phyloP scores from a whole-genome alignment of 768 basidiomycete species.

The Agrocybe praecox region DNA sequence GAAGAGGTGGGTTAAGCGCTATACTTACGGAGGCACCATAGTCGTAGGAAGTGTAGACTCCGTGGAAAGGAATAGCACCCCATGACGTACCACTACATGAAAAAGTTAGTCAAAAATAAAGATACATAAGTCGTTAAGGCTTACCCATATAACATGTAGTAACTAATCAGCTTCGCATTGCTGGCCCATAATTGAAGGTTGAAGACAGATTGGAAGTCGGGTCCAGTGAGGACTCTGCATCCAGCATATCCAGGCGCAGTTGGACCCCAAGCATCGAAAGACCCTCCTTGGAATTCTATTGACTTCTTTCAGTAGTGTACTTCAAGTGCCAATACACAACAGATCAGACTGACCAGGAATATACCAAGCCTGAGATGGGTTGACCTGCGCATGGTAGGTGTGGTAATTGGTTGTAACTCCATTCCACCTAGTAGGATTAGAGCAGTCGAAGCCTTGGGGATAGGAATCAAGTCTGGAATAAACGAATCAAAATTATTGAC shows the following conservation, averaged over 20 bases:
- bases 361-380: conserved; percentile 66
- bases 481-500: not conserved
- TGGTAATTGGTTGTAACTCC: conserved; percentile 67
- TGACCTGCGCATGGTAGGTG: conserved; percentile 55
- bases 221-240: conserved; percentile 68
- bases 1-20: not conserved
- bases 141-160: conserved; percentile 86
- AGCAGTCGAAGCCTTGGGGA: conserved; percentile 82
- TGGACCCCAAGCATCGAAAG: conserved; percentile 84
- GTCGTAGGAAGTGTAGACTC: conserved; percentile 81
- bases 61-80: conserved; percentile 80
- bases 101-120: not conserved
- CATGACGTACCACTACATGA: conserved; percentile 77
- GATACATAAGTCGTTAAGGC: conserved; percentile 2
- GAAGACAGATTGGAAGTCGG: conserved; percentile 80
- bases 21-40: conserved; percentile 63
- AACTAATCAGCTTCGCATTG: conserved; percentile 81
- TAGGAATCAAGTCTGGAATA: conserved; percentile 66
- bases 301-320: not conserved
- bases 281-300: conserved; percentile 68
- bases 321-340: conserved; percentile 7
- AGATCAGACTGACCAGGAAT: conserved; percentile 53
- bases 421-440: conserved; percentile 67
- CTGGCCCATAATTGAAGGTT: conserved; percentile 77
- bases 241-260: conserved; percentile 69